phyloP scores from a whole-genome alignment of 2,329 filamentous ascomycete species.

The Truncatella angustata region DNA sequence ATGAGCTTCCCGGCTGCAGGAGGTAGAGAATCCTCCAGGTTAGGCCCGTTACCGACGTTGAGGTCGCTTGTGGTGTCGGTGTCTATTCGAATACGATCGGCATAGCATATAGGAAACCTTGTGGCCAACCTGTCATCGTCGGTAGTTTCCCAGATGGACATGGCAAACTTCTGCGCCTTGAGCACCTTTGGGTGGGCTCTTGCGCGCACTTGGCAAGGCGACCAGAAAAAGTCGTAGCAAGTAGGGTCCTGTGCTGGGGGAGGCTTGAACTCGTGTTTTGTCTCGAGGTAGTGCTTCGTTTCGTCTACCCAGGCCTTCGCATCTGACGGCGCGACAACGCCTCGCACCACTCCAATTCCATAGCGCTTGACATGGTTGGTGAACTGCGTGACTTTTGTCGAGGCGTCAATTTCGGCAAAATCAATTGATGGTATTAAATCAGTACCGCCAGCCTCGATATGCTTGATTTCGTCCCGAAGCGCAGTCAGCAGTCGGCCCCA shows the following conservation, averaged over 20 bases:
- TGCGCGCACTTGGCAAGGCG: conserved; percentile 66
- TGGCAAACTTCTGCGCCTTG: conserved; percentile 63
- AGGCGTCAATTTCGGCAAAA: conserved; percentile 47
- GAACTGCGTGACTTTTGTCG: conserved; percentile 52
- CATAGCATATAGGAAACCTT: conserved; percentile 64
- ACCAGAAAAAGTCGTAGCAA: conserved; percentile 75
- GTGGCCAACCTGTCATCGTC: conserved; percentile 57
- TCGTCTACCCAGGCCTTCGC: conserved; percentile 58
- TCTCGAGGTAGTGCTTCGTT: conserved; percentile 57
- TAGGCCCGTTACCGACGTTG: conserved; percentile 23
- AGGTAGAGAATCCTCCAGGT: conserved; percentile 26
- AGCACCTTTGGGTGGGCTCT: conserved; percentile 65
- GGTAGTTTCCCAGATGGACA: conserved; percentile 61
- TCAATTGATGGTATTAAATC: conserved; percentile 56
- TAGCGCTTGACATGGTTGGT: conserved; percentile 56
- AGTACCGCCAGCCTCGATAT: conserved; percentile 49
- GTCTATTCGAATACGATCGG: conserved; percentile 67
- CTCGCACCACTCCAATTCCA: conserved; percentile 64
- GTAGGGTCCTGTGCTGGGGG: conserved; percentile 63
- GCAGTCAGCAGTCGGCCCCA: conserved; percentile 54
- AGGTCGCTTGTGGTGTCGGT: conserved; percentile 43
- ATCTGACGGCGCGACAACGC: conserved; percentile 57
- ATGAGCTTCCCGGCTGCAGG: conserved; percentile 46
- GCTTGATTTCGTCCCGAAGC: conserved; percentile 48
- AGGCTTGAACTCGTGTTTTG: conserved; percentile 46